Evolutionary conservation across 257 asterid genomes (phyloP).

Genomic region (Osmanthus fragrans): DNA sequence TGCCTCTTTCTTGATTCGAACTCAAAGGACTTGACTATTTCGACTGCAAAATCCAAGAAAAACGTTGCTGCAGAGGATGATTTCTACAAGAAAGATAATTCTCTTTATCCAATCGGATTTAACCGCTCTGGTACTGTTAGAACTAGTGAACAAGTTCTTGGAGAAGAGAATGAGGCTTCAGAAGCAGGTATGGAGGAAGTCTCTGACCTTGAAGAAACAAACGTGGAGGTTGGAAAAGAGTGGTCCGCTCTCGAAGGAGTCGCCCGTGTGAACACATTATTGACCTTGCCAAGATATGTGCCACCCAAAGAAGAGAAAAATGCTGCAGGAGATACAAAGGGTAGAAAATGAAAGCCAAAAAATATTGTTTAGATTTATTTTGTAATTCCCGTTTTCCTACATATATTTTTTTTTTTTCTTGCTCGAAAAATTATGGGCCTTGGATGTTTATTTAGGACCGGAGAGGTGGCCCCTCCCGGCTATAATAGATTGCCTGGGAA

Average conservation of each 20-base stretch:
- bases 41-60: conserved; percentile 37
- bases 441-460: conserved; percentile 33
- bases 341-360: conserved; percentile 37
- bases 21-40: conserved; percentile 37
- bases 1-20: conserved; percentile 73
- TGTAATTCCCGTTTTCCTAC: neutral
- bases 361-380: conserved; percentile 25
- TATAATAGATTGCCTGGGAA: conserved; percentile 60
- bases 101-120: conserved; percentile 26
- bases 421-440: conserved; percentile 23
- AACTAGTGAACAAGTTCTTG: conserved; percentile 18
- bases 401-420: conserved; percentile 29
- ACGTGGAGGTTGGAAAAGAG: conserved; percentile 41
- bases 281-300: conserved; percentile 69
- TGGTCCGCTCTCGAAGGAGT: conserved; percentile 85
- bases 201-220: conserved; percentile 37
- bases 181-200: conserved; percentile 31
- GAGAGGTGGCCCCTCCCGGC: conserved; percentile 63
- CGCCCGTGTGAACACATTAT: conserved; percentile 65
- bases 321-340: conserved; percentile 41
- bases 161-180: conserved; percentile 30
- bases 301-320: conserved; percentile 55
- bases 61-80: conserved; percentile 32
- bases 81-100: too few relatives aligned
- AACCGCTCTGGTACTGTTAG: conserved; percentile 36